A percentile compares a stretch with the other conserved stretches of the same genome.
Evolutionary conservation across 352 stramenopile species (phyloP).

Genomic region (Globisporangium heterothallicum): DNA sequence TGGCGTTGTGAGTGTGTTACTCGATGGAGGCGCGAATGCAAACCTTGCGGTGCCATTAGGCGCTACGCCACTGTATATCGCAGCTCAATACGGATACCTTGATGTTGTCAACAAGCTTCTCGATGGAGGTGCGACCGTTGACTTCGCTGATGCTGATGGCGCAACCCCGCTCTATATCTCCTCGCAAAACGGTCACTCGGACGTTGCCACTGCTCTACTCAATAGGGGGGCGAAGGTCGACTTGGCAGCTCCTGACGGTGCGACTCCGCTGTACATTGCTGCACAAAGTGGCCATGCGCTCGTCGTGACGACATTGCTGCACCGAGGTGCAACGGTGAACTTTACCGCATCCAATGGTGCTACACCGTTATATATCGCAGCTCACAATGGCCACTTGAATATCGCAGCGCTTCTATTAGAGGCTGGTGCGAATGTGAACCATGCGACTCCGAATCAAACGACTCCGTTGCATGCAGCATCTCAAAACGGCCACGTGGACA

Average conservation of each 20-base stretch:
- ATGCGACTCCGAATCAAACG: background rate
- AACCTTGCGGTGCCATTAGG: constrained; percentile 1
- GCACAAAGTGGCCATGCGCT: background rate
- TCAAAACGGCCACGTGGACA: constrained; percentile 1
- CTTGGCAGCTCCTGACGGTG: background rate
- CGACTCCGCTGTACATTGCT: constrained; percentile 5
- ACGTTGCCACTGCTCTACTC: constrained; percentile 1
- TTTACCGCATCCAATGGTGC: background rate
- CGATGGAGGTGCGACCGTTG: background rate
- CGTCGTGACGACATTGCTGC: constrained; percentile 2
- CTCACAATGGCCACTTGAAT: background rate
- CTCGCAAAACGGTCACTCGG: constrained; percentile 5
- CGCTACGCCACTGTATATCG: constrained; percentile 5
- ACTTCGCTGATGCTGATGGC: background rate
- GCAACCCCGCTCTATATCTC: constrained; percentile 5
- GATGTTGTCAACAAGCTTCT: constrained; percentile 1
- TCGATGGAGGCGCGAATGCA: constrained; percentile 1
- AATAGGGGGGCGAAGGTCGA: background rate
- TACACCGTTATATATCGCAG: constrained; percentile 1
- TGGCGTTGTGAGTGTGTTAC: background rate
- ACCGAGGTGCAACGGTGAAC: background rate
- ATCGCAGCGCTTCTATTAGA: background rate
- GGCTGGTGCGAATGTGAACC: background rate
- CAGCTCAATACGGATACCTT: background rate
- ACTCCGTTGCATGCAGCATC: constrained; percentile 7